Conservation (phyloP, 2,329 filamentous ascomycete genomes). For the Plectosphaerella plurivora region DNA sequence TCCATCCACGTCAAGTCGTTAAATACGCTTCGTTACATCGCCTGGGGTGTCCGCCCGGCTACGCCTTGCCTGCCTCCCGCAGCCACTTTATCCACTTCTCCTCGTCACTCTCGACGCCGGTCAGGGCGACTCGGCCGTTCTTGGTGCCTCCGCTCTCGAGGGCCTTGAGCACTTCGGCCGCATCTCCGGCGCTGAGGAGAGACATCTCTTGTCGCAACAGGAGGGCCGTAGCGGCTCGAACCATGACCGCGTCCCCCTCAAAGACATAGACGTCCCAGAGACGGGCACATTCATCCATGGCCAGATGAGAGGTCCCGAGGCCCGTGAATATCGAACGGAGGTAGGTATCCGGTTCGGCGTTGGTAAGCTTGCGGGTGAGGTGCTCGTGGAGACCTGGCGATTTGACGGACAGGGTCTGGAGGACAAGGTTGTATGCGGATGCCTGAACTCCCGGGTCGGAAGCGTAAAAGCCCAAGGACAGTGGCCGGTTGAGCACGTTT, state of each 20-base stretch:
- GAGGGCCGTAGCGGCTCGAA: slow-evolving; percentile 67
- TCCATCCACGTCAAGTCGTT: not conserved
- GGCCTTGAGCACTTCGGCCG: slow-evolving; percentile 37
- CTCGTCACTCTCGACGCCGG: slow-evolving; percentile 6
- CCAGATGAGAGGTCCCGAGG: slow-evolving; percentile 59
- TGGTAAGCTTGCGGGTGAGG: slow-evolving; percentile 45
- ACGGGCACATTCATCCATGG: slow-evolving; percentile 65
- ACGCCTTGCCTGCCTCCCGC: slow-evolving; percentile 32
- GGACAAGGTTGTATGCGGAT: slow-evolving; percentile 64
- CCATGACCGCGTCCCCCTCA: slow-evolving; percentile 69
- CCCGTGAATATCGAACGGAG: slow-evolving; percentile 57
- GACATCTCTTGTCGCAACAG: slow-evolving; percentile 50
- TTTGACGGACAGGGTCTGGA: slow-evolving; percentile 63
- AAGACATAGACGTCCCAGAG: slow-evolving; percentile 82
- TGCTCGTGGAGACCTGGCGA: slow-evolving; percentile 60
- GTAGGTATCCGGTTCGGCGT: slow-evolving; percentile 46
- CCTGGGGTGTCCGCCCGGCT: not conserved
- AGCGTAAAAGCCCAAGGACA: slow-evolving; percentile 72
- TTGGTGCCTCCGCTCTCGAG: slow-evolving; percentile 19
- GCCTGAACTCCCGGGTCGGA: slow-evolving; percentile 64
- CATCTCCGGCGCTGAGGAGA: slow-evolving; percentile 41
- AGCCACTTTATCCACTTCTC: slow-evolving; percentile 35
- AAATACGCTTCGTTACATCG: too few relatives aligned
- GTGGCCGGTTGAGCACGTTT: slow-evolving; percentile 71
- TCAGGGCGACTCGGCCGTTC: slow-evolving; percentile 9